Conservation (phyloP, 495 filamentous ascomycete genomes). For the Tuber brumale region DNA sequence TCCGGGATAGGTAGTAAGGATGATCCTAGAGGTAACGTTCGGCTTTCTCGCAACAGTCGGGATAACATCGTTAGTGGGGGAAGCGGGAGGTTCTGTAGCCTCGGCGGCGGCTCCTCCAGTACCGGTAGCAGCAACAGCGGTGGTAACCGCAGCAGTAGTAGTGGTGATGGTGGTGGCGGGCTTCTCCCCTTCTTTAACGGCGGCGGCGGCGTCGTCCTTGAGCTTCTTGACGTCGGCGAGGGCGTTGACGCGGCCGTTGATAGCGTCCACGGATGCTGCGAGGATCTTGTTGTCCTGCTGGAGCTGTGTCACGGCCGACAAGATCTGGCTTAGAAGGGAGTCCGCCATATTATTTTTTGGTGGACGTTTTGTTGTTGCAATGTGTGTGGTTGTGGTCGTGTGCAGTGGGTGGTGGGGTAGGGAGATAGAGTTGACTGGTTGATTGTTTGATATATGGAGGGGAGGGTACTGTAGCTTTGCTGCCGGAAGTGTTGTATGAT, state of each 20-base stretch:
- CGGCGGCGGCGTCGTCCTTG: constrained; percentile 42
- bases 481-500: not conserved
- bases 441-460: not conserved
- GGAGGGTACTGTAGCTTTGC: not conserved
- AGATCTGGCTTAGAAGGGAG: constrained; percentile 49
- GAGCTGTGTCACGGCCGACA: constrained; percentile 50
- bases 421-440: not conserved
- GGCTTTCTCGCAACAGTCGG: constrained; percentile 20
- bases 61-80: constrained; percentile 25
- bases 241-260: constrained; percentile 60
- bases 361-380: not conserved
- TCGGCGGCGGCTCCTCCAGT: constrained; percentile 16
- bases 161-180: not conserved
- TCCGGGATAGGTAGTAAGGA: constrained; percentile 76
- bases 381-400: not conserved
- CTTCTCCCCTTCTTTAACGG: constrained; percentile 31
- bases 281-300: constrained; percentile 55
- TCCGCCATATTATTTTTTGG: constrained; percentile 17
- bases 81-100: constrained; percentile 22
- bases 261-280: constrained; percentile 56
- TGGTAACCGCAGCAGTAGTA: constrained; percentile 17
- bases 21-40: constrained; percentile 55
- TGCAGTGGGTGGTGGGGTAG: not conserved
- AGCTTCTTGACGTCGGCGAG: constrained; percentile 54
- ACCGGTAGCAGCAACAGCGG: constrained; percentile 2